Evolutionary conservation across 768 basidiomycete genomes (phyloP), one percentile per base, ranked within the genome.

Genomic region (Lactarius tabidus): DNA sequence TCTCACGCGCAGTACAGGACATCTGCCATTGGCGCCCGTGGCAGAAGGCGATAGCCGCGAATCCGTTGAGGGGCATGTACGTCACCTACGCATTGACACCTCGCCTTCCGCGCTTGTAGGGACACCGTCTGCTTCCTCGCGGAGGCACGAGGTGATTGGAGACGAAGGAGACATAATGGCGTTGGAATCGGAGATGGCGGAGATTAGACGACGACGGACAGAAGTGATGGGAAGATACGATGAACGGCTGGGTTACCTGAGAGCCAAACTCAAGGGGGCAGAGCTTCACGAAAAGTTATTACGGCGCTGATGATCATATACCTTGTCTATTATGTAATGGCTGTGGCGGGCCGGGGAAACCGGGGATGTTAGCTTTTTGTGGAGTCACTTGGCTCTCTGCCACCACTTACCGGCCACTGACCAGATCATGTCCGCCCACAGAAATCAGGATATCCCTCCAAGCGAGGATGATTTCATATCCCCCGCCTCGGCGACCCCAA

Each of bases 211-310:
- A 66, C 80, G 89, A 67, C 79, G 89, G 41, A 85, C 83, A 61
- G 90, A 91, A 70, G 89, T 93, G 35, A 82, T 81, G 38, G 79
- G 77, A 68, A 82, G 90, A 69, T 93, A 93, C 71, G 87, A 89
- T 62, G 82, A 82, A 38, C 85, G 91, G 55, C 74, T 93, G 71
- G 90, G 91, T 67, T 93, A 90, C 72, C 77, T 93, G 70, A 84
- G 88, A 39, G 91, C 91, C 41, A 88, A 89, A 76, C 73, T 93
- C 72, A 92, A 91, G 76, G 88, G 89, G 23, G 91, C 90, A 1
- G 88, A 92, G 76, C 73, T 93, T 71, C 89, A 89, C 67, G 92
- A 93, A 78, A 90, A 91, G 74, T 75, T 93, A 70, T 69, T 89
- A 79, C 85, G 83, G 72, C 87, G 82, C 62, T 77, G 70, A 41